Base-by-base conservation (phyloP, 2,329 filamentous ascomycete species). In the Fusarium sp. region DNA sequence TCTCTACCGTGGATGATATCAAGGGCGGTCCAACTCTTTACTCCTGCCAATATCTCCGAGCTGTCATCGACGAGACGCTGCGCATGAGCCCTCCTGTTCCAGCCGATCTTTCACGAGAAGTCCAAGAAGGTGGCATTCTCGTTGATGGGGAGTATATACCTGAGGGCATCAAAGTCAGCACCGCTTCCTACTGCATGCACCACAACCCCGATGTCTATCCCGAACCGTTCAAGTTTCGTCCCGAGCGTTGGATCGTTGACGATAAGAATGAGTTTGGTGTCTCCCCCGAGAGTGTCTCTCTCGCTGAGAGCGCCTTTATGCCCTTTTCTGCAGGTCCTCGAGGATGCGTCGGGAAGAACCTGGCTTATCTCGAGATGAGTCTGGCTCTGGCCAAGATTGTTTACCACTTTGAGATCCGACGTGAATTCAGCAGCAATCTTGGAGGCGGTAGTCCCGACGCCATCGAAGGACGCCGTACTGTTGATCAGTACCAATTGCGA, bases 11-110 rank as follows among this genome's bases (percentile, higher is more conserved):
- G 14, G 61, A 74, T 26, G 49, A 68, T 5, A 75, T 75, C 49
- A 72, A 54, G 24, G 44, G 33, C n/a, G 72, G 63, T 1, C 26
- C 64, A 6, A 15, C 33, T 24, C 66, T 74, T 17, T 35, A 65
- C 26, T 72, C 68, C 7, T 76, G 77, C 52, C 63, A 57, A n/a
- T 80, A 80, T 18, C 71, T 80, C 15, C 68, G 70, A 6, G 77
- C 78, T 2, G 73, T 75, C 3, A 76, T 80, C 18, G 60, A 79
- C 6, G 78, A 80, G 35, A 70, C 63, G 1, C 55, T 80, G 7
- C 72, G 78, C 4, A 54, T 79, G 47, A 75, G 69, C 3, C 78
- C 78, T 1, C 77, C 78, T 1, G 58, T 75, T 4, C 68, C 74
- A 5, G 63, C 63, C 1, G 70, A 74, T 28, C 64, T 77, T 24